Base-by-base conservation (phyloP, 805 yeast species). In the Clavispora asparagi region DNA sequence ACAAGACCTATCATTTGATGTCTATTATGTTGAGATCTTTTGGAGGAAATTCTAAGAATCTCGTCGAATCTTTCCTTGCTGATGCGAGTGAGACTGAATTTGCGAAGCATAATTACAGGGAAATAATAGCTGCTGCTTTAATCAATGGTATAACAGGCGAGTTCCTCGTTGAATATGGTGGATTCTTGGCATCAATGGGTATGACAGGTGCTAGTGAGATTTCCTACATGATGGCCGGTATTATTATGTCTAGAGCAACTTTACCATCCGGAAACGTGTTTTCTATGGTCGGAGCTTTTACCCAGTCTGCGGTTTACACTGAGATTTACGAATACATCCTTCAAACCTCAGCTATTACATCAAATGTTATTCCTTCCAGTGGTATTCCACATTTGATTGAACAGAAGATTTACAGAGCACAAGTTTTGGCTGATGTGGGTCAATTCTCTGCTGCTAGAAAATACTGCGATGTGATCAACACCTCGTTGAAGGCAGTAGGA, bases 381-480 rank as follows among this genome's bases (percentile, higher is more conserved):
- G 59, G 75, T 45, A 71, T 74, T 40, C 74, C 82, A 0, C 86
- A 82, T 51, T 63, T 86, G 54, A 58, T 85, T 13, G 72, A 80
- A 0, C 70, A 78, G 52, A 87, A 85, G 58, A 64, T 87, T 36
- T 71, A 71, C 26, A 94, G 87, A 56, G 94, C 94, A 0, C 74
- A 76, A 40, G 66, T 74, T 23, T 69, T 90, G 50, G 83, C 86
- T 3, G 97, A 90, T 53, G 67, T 74, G 49, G 94, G 92, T 2
- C 60, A 67, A 31, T 59, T 72, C 13, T 50, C 73, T 1, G 83
- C 78, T 16, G 82, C 95, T 2, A 82, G 83, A 40, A 82, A 71
- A 54, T 83, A 84, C 51, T 62, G 78, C 41, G 95, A 87, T 51
- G 53, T 60, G 16, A 69, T 84, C 9, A 65, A 67, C 42, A 44